phyloP scores from a whole-genome alignment of 2,329 filamentous ascomycete genomes.

The Stachybotrys echinatus region DNA sequence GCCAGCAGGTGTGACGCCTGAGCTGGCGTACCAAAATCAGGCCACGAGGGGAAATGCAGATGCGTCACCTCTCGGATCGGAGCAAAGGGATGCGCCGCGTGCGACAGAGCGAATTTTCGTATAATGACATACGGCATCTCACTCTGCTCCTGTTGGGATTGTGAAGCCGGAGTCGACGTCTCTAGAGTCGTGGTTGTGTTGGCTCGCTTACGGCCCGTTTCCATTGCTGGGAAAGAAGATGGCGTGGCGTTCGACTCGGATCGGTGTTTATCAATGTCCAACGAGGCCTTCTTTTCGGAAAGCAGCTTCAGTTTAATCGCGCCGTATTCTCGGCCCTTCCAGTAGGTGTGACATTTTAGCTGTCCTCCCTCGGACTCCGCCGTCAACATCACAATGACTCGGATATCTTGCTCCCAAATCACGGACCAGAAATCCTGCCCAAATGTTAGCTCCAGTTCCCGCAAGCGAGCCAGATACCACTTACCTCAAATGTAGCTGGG shows the following conservation, averaged over 20 bases:
- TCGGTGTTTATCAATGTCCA: slow-evolving; percentile 60
- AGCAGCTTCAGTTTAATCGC: slow-evolving; percentile 68
- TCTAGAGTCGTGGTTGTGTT: slow-evolving; percentile 46
- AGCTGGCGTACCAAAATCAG: slow-evolving; percentile 90
- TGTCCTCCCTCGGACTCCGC: slow-evolving; percentile 91
- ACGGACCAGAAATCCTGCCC: slow-evolving; percentile 93
- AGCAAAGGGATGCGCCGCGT: slow-evolving; percentile 71
- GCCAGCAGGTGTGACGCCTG: slow-evolving; percentile 82
- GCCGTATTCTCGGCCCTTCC: slow-evolving; percentile 76
- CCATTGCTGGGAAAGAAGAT: slow-evolving; percentile 20
- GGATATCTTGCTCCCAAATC: slow-evolving; percentile 92
- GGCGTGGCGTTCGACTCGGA: slow-evolving; percentile 26
- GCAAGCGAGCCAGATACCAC: slow-evolving; percentile 16
- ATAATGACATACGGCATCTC: slow-evolving; percentile 75
- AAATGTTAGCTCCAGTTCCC: slow-evolving; percentile 17
- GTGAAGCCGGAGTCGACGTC: slow-evolving; percentile 21
- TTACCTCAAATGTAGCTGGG: slow-evolving; percentile 83
- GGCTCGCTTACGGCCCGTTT: slow-evolving; percentile 44
- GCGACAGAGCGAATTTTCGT: slow-evolving; percentile 79
- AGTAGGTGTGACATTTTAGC: slow-evolving; percentile 92
- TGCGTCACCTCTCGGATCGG: slow-evolving; percentile 92
- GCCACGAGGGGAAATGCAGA: slow-evolving; percentile 93
- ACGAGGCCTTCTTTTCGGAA: slow-evolving; percentile 75
- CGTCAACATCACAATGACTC: slow-evolving; percentile 94
- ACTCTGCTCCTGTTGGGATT: slow-evolving; percentile 21